These are phyloP conservation scores for Glycine tomentella DNA, from an alignment of 306 rosid species.

Conservation along the genomic window DNA sequence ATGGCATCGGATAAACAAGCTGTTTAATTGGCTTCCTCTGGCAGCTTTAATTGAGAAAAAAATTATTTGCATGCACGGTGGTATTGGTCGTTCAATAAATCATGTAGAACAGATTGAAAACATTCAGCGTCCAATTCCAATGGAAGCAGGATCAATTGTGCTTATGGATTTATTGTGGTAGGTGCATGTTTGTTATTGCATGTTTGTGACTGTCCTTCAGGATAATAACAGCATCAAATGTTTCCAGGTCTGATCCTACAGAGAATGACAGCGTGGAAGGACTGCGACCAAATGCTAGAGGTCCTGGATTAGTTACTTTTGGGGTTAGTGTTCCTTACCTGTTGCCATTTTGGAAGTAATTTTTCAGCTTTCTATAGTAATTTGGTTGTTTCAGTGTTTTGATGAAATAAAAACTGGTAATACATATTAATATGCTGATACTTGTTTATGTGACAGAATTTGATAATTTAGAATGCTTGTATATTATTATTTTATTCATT, in stretches of 20 bases:
- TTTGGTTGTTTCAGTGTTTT: constrained; percentile 5
- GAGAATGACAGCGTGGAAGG: constrained; percentile 99
- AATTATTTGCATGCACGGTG: constrained; percentile 99
- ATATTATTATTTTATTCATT: constrained; percentile 17
- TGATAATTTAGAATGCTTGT: constrained; percentile 22
- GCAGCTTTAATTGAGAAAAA: constrained; percentile 98
- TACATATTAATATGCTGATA: background rate
- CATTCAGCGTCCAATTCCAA: constrained; percentile 96
- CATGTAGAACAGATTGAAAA: constrained; percentile 96
- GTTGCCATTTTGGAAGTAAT: constrained; percentile 21
- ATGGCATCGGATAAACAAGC: constrained; percentile 97
- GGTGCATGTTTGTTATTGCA: constrained; percentile 49
- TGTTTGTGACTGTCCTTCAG: constrained; percentile 42
- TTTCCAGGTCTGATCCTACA: constrained; percentile 95
- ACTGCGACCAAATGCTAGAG: constrained; percentile 97
- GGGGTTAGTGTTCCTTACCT: constrained; percentile 76
- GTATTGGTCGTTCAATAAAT: constrained; percentile 97
- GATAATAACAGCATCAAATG: constrained; percentile 49
- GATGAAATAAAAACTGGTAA: constrained; percentile 27
- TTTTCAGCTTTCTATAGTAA: background rate
- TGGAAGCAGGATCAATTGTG: constrained; percentile 99
- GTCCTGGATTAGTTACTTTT: constrained; percentile 99
- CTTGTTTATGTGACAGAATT: constrained; percentile 31
- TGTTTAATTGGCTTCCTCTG: constrained; percentile 99
- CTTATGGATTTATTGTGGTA: constrained; percentile 99